Conservation (phyloP, 495 filamentous ascomycete species). For the Parathielavia appendiculata region DNA sequence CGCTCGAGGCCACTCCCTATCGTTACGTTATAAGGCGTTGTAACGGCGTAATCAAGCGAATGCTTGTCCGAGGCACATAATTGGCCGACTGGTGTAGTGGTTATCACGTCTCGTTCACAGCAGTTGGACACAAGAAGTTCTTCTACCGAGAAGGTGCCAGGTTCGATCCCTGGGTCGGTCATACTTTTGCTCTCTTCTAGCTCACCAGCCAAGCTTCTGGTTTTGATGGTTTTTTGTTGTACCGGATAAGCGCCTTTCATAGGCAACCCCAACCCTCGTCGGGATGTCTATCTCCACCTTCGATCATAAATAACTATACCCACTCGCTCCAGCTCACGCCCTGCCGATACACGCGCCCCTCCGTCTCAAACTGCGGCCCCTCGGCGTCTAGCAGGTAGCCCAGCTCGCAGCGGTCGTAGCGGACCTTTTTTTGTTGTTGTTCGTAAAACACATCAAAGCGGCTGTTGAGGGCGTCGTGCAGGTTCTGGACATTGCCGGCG, state of each 20-base stretch:
- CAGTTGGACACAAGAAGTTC: background rate
- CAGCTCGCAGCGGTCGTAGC: constrained; percentile 53
- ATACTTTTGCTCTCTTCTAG: constrained; percentile 9
- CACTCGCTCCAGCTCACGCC: constrained; percentile 31
- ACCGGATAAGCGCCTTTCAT: too few relatives aligned
- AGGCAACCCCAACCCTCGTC: too few relatives aligned
- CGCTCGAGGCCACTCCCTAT: too few relatives aligned
- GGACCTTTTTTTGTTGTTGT: constrained; percentile 42
- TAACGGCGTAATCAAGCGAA: too few relatives aligned
- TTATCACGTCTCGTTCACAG: constrained; percentile 25
- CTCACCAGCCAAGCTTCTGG: too few relatives aligned
- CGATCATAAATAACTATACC: constrained; percentile 18
- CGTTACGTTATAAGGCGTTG: too few relatives aligned
- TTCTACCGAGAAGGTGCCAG: constrained; percentile 22
- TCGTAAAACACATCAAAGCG: constrained; percentile 56
- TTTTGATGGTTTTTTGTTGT: background rate
- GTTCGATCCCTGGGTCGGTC: constrained; percentile 23
- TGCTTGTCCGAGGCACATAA: background rate
- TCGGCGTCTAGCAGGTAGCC: constrained; percentile 59
- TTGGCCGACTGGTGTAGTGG: constrained; percentile 21
- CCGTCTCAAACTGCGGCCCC: constrained; percentile 49
- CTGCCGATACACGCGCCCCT: constrained; percentile 28
- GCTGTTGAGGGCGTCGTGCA: constrained; percentile 43
- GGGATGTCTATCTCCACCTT: too few relatives aligned
- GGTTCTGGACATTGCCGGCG: constrained; percentile 37